Conservation (phyloP, 306 rosid species). For the Medicago truncatula region MtrunA17r5.0-ANR NC_053043.1:15953501-15954000, state of each 20-base stretch:
- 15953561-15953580: constrained; percentile 83
- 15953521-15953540: constrained; percentile 81
- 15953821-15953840: constrained; percentile 81
- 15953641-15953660: constrained; percentile 77
- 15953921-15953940: constrained; percentile 73
- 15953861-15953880: constrained; percentile 84
- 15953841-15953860: constrained; percentile 76
- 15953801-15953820: constrained; percentile 83
- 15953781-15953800: constrained; percentile 88
- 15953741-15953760: constrained; percentile 81
- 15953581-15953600: constrained; percentile 81
- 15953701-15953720: constrained; percentile 88
- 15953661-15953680: constrained; percentile 78
- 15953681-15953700: constrained; percentile 86
- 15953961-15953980: constrained; percentile 83
- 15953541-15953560: constrained; percentile 72
- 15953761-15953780: constrained; percentile 89
- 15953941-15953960: constrained; percentile 71
- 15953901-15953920: constrained; percentile 85
- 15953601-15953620: constrained; percentile 85
- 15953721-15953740: constrained; percentile 74
- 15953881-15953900: constrained; percentile 87
- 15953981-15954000: constrained; percentile 92
- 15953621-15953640: constrained; percentile 80
- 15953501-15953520: constrained; percentile 78